These are phyloP conservation scores for Closterium sp. DNA, from an alignment of 139 green algal genomes.

Conservation along the genomic window DNA sequence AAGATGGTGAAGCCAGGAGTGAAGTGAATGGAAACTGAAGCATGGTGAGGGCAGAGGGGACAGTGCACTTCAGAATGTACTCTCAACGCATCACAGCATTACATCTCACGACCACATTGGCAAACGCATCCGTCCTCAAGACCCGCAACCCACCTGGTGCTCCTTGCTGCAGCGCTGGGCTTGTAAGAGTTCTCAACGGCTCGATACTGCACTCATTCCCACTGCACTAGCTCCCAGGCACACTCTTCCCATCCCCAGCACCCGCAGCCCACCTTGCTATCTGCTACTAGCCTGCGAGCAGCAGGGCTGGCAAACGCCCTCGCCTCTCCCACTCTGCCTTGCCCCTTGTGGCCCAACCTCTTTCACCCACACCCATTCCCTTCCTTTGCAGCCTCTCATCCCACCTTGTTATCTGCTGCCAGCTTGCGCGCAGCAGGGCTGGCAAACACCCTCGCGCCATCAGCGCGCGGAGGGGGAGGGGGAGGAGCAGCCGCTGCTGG, in stretches of 20 bases:
- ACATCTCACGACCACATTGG: too few species aligned
- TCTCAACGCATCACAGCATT: too few species aligned
- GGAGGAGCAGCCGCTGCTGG: constrained; percentile 19
- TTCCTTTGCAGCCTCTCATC: background rate
- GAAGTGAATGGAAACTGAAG: too few species aligned
- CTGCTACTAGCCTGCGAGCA: constrained; percentile 46
- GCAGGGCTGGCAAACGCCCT: constrained; percentile 51
- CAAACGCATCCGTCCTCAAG: too few species aligned
- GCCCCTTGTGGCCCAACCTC: background rate
- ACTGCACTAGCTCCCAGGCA: background rate
- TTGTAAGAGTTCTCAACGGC: too few species aligned
- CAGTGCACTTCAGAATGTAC: too few species aligned
- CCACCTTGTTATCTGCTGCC: constrained; percentile 49
- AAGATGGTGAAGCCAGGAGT: too few species aligned
- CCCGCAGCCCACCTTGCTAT: constrained; percentile 26
- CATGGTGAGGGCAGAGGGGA: too few species aligned
- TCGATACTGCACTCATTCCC: too few species aligned
- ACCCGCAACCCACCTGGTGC: too few species aligned
- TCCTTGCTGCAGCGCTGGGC: too few species aligned
- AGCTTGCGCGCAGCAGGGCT: constrained; percentile 52
- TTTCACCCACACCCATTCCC: background rate
- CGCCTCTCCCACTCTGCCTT: background rate
- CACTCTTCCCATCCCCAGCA: background rate
- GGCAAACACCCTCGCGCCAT: constrained; percentile 47
- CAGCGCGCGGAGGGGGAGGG: constrained; percentile 31